phyloP scores from a whole-genome alignment of 2,329 filamentous ascomycete species.

The Ophiocordyceps camponoti-saundersi region DNA sequence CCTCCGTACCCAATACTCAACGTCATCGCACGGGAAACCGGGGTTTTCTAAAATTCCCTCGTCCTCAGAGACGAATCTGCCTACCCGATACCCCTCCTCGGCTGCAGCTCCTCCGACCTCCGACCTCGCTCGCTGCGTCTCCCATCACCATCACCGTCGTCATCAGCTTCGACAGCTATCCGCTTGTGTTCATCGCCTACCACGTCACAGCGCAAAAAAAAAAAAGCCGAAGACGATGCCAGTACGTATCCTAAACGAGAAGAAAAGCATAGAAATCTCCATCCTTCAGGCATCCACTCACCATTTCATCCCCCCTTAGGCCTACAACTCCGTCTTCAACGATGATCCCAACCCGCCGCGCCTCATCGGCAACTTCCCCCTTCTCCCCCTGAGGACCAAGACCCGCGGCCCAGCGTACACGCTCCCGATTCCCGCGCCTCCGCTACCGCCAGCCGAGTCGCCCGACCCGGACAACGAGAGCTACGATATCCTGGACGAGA shows the following conservation, averaged over 20 bases:
- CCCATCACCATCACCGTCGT: neutral
- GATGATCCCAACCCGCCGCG: conserved; percentile 50
- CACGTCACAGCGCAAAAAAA: too few species aligned
- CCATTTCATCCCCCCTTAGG: conserved; percentile 37
- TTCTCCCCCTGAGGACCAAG: conserved; percentile 86
- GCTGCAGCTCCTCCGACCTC: neutral
- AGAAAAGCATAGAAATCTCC: too few species aligned
- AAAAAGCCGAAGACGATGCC: neutral
- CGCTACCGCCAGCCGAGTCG: conserved; percentile 42
- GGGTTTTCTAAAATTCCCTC: neutral
- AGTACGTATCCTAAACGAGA: neutral
- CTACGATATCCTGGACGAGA: conserved; percentile 93
- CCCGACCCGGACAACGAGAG: conserved; percentile 76
- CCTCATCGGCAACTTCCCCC: conserved; percentile 74
- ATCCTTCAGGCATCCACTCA: neutral
- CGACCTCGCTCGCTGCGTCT: neutral
- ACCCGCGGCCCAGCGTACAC: conserved; percentile 90
- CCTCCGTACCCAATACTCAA: neutral
- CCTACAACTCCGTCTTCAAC: conserved; percentile 97
- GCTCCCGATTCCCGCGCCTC: conserved; percentile 42
- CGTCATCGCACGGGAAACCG: too few species aligned
- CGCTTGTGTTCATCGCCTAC: neutral
- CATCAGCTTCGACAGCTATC: neutral
- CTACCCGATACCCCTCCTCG: neutral
- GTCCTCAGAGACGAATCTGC: neutral